Evolutionary conservation across 129 eudicot species (phyloP).

Genomic region (Flaveria sonorensis): DNA sequence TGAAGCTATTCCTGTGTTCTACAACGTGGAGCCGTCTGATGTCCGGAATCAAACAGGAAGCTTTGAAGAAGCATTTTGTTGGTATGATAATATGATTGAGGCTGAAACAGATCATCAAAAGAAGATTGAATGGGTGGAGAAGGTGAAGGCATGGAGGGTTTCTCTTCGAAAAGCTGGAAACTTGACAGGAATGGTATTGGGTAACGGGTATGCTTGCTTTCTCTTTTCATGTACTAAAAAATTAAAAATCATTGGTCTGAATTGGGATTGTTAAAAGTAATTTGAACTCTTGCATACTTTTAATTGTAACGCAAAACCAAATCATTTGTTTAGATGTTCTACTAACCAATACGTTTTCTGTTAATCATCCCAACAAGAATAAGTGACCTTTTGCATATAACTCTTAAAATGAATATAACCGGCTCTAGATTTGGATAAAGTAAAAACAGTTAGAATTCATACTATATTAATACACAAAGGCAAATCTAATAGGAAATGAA

Average conservation of each 20-base stretch:
- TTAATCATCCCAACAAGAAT: no score
- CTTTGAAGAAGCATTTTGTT: constrained; percentile 25
- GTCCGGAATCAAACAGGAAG: constrained; percentile 31
- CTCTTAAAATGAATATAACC: no score
- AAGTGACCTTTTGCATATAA: no score
- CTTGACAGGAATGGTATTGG: constrained; percentile 30
- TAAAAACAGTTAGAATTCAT: no score
- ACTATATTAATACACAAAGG: background rate
- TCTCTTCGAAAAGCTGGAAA: constrained; percentile 30
- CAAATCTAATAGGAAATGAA: background rate
- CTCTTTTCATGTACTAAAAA: background rate
- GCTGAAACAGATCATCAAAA: background rate
- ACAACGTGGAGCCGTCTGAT: constrained; percentile 28
- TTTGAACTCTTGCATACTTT: no score
- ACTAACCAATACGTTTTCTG: no score
- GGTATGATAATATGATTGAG: constrained; percentile 18
- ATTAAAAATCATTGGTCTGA: background rate
- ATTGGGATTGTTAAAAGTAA: background rate
- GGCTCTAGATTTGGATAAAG: no score
- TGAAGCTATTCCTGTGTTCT: constrained; percentile 31
- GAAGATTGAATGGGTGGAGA: constrained; percentile 21
- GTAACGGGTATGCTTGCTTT: constrained; percentile 18
- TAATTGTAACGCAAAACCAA: no score
- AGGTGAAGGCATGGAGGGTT: constrained; percentile 30
- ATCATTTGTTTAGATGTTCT: no score